phyloP scores from a whole-genome alignment of 164 flowering plant species.

The Tetrastigma voinierianum region DNA sequence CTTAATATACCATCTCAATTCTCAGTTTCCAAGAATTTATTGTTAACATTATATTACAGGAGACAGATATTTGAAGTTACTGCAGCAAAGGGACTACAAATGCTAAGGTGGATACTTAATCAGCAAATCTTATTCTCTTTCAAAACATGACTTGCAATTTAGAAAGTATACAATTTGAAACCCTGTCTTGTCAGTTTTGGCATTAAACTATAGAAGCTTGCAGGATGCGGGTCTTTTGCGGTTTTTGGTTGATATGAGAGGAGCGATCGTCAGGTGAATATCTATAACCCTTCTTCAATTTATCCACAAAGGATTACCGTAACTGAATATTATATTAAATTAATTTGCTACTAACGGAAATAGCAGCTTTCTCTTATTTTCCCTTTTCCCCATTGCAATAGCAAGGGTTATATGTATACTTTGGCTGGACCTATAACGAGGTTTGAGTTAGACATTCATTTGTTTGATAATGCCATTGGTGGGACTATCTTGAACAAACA shows the following conservation, averaged over 20 bases:
- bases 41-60: conserved; percentile 39
- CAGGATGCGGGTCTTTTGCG: conserved; percentile 98
- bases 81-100: conserved; percentile 92
- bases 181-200: conserved; percentile 12
- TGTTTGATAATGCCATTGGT: neutral
- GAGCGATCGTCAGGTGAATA: conserved; percentile 85
- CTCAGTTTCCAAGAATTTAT: conserved; percentile 5
- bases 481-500: neutral
- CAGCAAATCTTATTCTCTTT: neutral
- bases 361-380: no score
- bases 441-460: neutral
- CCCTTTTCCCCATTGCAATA: no score
- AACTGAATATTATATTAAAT: no score
- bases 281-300: neutral
- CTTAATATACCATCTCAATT: no score
- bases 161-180: neutral
- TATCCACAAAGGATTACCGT: neutral
- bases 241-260: conserved; percentile 96
- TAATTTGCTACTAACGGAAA: no score
- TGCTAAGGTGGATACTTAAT: conserved; percentile 60
- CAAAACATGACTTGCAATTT: neutral
- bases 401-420: no score
- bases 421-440: no score
- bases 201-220: conserved; percentile 24
- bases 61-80: conserved; percentile 89